Evolutionary conservation across 73 alveolate species (phyloP).

Genomic region (Tetrahymena borealis): DNA sequence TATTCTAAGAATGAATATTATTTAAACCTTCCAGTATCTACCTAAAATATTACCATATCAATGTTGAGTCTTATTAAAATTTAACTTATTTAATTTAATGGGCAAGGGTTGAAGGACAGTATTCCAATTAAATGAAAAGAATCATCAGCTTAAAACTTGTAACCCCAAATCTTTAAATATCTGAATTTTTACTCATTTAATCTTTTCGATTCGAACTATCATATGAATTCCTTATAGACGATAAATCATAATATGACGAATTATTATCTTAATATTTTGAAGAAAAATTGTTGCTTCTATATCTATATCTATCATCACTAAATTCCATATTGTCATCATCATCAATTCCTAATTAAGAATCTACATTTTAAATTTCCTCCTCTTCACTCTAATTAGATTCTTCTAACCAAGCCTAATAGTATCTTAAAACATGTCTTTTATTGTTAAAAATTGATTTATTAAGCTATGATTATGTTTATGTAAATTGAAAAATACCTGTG

Average conservation of each 20-base stretch:
- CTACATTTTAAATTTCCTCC: background rate
- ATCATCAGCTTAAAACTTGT: background rate
- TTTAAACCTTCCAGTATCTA: slow-evolving; percentile 25
- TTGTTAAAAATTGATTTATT: background rate
- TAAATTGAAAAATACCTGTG: background rate
- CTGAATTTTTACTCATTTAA: background rate
- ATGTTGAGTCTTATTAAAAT: background rate
- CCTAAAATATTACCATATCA: slow-evolving; percentile 31
- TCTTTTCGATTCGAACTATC: background rate
- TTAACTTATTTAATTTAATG: slow-evolving; percentile 10
- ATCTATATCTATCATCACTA: slow-evolving; percentile 11
- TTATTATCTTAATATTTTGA: slow-evolving; percentile 9
- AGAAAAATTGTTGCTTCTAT: slow-evolving; percentile 2
- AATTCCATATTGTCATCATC: background rate
- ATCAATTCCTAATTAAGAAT: background rate
- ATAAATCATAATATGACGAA: background rate
- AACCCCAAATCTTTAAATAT: background rate
- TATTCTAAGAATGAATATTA: slow-evolving; percentile 22
- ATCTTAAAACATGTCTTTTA: slow-evolving; percentile 16
- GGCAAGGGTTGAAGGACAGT: slow-evolving; percentile 23
- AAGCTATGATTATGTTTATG: background rate
- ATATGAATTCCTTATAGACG: background rate
- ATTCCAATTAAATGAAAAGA: slow-evolving; percentile 23
- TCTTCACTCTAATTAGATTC: slow-evolving; percentile 18
- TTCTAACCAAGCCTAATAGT: slow-evolving; percentile 43